A percentile compares a stretch with the other conserved stretches of the same genome.
phyloP scores from a whole-genome alignment of 2,329 filamentous ascomycete genomes.

The Simplicillium aogashimaense region DNA sequence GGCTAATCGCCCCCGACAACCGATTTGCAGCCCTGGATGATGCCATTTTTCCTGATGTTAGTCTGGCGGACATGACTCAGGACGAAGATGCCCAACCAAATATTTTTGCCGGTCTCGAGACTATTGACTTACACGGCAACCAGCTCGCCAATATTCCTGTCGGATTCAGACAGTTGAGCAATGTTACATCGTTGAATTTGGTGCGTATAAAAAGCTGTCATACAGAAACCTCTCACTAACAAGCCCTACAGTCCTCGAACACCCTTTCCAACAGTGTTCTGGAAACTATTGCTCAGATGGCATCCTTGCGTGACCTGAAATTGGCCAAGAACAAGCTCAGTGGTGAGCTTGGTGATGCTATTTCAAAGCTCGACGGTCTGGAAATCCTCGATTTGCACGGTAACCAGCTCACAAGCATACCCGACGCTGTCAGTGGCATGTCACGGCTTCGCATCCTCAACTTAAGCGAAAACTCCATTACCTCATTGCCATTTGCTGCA shows the following conservation, averaged over 20 bases:
- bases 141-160: conserved; percentile 60
- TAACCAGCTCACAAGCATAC: conserved; percentile 68
- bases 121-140: conserved; percentile 81
- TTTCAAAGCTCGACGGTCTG: conserved; percentile 56
- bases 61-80: conserved; percentile 40
- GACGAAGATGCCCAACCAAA: conserved; percentile 59
- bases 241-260: conserved; percentile 52
- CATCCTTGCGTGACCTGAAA: conserved; percentile 66
- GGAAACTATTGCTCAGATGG: conserved; percentile 64
- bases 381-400: conserved; percentile 74
- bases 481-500: conserved; percentile 57
- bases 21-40: conserved; percentile 69
- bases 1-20: conserved; percentile 83
- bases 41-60: conserved; percentile 66
- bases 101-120: conserved; percentile 75
- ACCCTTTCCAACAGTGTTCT: conserved; percentile 63
- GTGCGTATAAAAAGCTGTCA: too few species aligned
- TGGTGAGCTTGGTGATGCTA: conserved; percentile 53
- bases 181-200: conserved; percentile 74
- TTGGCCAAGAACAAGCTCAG: conserved; percentile 68
- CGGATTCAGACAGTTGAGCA: conserved; percentile 62
- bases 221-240: too few species aligned
- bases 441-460: conserved; percentile 65
- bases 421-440: conserved; percentile 57
- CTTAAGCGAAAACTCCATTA: conserved; percentile 68